Base-by-base conservation (phyloP, 2,329 filamentous ascomycete genomes). In the Colletotrichum navitas region DNA sequence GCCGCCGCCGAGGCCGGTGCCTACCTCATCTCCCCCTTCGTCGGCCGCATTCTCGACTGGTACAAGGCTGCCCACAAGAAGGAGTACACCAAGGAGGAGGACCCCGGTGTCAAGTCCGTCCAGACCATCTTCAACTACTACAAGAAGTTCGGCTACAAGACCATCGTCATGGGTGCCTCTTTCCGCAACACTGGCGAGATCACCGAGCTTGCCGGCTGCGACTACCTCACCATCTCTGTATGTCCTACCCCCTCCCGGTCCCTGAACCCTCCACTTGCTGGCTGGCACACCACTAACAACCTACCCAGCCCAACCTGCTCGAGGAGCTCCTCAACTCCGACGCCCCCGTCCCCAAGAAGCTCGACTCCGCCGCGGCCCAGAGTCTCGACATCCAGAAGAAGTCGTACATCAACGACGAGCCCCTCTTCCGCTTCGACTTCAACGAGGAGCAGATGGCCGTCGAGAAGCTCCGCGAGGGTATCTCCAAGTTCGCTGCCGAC, bases 371-470 rank as follows among this genome's bases (percentile, higher is more conserved):
- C 59, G 80, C 82, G 70, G 94, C 95, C 73, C 73, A 83, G 76
- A 82, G 85, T 68, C 89, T 96, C 76, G 84, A 96, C 84, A 89
- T 99, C 76, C 85, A 92, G 87, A 97, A 94, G 93, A 93, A 93
- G 88, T 87, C 86, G 70, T 99, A 97, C 90, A 92, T 99, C 85
- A 90, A 92, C 81, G 88, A 96, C 85, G 96, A 99, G 90, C 79
- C 94, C 65, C 80, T 85, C 61, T 99, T 98, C 95, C 94, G 96
- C 83, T 99, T 98, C 88, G 93, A 95, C 86, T 97, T 99, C 91
- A 99, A 99, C 90, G 96, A 99, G 90, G 94, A 99, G 81, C 93
- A 95, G 84, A 99, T 99, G 96, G 96, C 94, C 75, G 94, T 97
- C 76, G 95, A 98, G 92, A 99, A 99, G 93, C 91, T 99, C 78